phyloP scores from a whole-genome alignment of 2,329 filamentous ascomycete genomes.

The Fusarium papillatum region DNA sequence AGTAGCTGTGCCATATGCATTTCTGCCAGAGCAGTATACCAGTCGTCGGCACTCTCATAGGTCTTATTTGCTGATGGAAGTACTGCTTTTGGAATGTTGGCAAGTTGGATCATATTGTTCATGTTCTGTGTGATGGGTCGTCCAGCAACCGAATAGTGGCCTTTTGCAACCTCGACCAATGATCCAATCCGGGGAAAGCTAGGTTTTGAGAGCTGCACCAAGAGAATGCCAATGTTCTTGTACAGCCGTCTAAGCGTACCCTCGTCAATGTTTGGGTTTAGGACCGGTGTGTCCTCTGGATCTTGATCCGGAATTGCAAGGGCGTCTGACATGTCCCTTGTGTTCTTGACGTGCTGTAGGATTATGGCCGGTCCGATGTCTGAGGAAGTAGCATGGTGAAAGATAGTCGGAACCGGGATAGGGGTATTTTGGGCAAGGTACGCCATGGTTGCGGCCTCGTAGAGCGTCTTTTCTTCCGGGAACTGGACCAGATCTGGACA shows the following conservation, averaged over 20 bases:
- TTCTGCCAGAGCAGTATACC: conserved; percentile 52
- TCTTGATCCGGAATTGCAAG: not conserved
- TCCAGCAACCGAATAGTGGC: conserved; percentile 42
- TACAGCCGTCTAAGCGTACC: conserved; percentile 4
- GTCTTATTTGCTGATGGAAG: conserved; percentile 35
- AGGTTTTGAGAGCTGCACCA: conserved; percentile 53
- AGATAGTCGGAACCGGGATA: not conserved
- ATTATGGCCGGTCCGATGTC: conserved; percentile 2
- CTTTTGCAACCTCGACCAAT: conserved; percentile 42
- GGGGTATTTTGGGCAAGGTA: not conserved
- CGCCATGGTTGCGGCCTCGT: conserved; percentile 9
- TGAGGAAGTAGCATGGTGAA: not conserved
- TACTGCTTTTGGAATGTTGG: conserved; percentile 35
- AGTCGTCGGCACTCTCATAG: conserved; percentile 47
- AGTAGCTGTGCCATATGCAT: conserved; percentile 54
- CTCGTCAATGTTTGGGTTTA: conserved; percentile 7
- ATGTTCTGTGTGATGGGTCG: conserved; percentile 57
- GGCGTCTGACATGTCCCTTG: conserved; percentile 8
- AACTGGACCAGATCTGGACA: conserved; percentile 14
- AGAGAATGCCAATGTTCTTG: not conserved
- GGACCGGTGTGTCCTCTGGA: not conserved
- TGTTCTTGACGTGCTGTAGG: not conserved
- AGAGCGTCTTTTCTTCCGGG: conserved; percentile 7
- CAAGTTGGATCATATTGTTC: conserved; percentile 50
- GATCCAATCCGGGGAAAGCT: conserved; percentile 55